Base-by-base conservation (phyloP, 352 stramenopile species). In the Halophytophthora polymorphica region DNA sequence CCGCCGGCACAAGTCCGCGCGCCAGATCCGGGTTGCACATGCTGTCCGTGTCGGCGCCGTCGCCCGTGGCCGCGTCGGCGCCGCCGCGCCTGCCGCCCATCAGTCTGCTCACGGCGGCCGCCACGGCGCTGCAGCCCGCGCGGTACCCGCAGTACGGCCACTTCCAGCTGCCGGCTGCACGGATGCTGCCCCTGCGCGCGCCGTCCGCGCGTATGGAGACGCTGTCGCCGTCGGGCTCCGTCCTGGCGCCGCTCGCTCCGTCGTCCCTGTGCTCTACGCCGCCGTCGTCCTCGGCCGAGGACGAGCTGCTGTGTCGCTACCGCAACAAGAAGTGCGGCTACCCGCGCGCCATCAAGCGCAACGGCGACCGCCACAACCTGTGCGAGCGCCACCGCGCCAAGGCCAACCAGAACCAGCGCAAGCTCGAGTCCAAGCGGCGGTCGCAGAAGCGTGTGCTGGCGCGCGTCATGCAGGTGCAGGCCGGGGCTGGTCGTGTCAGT, bases 361-460 rank as follows among this genome's bases (percentile, higher is more conserved):
- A 88, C 33, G 77, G 77, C 8, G 75, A 83, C 38, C 72, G 73
- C 35, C 77, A 88, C 38, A 83, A 83, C 25, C 52, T 88, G 42
- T 88, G 77, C 54, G 73, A 88, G 41, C 64, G 64, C 18, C 77
- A 88, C 54, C 71, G 77, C 23, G 57, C 65, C 43, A 85, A 86
- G 49, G 83, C 83, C 42, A 93, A 90, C 54, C 75, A 90, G 64
- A 90, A 87, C 61, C 79, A 93, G 50, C 77, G 79, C 56, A 88
- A 88, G 48, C 77, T 89, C 43, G 83, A 93, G 60, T 83, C 73
- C 47, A 93, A 93, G 57, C 74, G 79, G n/a, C 78, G 78, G 25
- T 66, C 66, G 22, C 66, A 85, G 53, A 89, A 89, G 57, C 66
- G 61, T 10, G 46, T 61, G 57, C 53, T 61, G 33, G 43, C 53